phyloP scores from a whole-genome alignment of 164 flowering plant genomes.

The Vitis rotundifolia region DNA sequence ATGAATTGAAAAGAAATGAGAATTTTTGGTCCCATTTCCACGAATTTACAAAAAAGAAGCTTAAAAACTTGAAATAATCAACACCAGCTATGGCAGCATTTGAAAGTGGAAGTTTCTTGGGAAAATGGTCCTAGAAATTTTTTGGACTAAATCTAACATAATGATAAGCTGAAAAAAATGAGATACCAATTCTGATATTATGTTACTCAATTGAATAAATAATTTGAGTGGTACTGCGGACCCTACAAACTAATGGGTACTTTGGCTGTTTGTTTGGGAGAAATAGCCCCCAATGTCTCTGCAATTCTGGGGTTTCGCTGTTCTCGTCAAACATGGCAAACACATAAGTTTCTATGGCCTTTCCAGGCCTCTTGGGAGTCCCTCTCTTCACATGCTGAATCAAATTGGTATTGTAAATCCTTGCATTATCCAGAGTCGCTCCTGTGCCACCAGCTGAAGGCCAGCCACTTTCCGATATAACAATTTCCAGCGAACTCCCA shows the following conservation, averaged over 20 bases:
- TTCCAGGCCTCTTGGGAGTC: conserved; percentile 24
- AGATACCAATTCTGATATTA: no score
- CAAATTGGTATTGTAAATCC: conserved; percentile 19
- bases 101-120: no score
- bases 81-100: no score
- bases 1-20: no score
- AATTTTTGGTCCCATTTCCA: no score
- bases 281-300: conserved; percentile 24
- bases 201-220: no score
- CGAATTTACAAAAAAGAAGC: no score
- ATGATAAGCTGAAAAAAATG: no score
- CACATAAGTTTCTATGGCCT: conserved; percentile 22
- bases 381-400: conserved; percentile 26
- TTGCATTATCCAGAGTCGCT: conserved; percentile 19
- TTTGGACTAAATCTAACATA: no score
- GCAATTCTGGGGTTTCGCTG: conserved; percentile 11
- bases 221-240: no score
- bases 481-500: conserved; percentile 18
- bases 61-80: no score
- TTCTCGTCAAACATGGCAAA: conserved; percentile 33
- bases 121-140: no score
- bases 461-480: conserved; percentile 29
- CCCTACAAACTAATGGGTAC: background rate
- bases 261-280: conserved; percentile 11
- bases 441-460: conserved; percentile 19